These are phyloP conservation scores for Stagonosporopsis rhizophila DNA, from an alignment of 2,329 filamentous ascomycete genomes.

Conservation along the genomic window DNA sequence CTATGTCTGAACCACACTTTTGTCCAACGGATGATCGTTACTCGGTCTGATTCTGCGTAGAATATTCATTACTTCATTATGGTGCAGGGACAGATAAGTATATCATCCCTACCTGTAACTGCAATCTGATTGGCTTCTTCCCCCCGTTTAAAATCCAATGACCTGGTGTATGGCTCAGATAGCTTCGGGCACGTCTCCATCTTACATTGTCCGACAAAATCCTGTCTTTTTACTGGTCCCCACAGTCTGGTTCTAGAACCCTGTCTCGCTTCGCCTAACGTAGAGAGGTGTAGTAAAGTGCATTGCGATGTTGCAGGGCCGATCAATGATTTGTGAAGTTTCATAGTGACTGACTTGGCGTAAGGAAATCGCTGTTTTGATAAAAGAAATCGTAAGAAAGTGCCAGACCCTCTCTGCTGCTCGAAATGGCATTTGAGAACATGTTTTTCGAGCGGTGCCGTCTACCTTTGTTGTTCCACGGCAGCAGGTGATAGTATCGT, in stretches of 20 bases:
- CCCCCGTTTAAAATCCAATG: neutral
- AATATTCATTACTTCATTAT: constrained; percentile 14
- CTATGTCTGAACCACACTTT: neutral
- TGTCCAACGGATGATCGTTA: neutral
- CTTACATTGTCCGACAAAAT: constrained; percentile 4
- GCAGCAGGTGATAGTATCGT: neutral
- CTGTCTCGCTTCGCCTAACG: constrained; percentile 13
- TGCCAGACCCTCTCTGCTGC: neutral
- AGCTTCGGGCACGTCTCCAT: constrained; percentile 3
- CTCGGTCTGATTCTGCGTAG: too few relatives aligned
- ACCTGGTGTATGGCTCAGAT: constrained; percentile 11
- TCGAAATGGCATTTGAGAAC: neutral
- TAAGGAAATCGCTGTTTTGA: constrained; percentile 7
- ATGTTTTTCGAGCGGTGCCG: neutral
- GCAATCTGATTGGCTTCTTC: constrained; percentile 3
- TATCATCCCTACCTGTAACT: constrained; percentile 1
- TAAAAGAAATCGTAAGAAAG: constrained; percentile 3
- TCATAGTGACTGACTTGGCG: constrained; percentile 1
- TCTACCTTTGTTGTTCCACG: neutral
- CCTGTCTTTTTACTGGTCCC: constrained; percentile 8
- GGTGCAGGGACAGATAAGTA: neutral
- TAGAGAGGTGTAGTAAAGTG: constrained; percentile 12
- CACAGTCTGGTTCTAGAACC: neutral
- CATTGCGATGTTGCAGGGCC: constrained; percentile 7
- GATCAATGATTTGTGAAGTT: neutral